Evolutionary conservation across 768 basidiomycete species (phyloP), one percentile per base, ranked within the genome.

Genomic region (Tulasnella sp.): DNA sequence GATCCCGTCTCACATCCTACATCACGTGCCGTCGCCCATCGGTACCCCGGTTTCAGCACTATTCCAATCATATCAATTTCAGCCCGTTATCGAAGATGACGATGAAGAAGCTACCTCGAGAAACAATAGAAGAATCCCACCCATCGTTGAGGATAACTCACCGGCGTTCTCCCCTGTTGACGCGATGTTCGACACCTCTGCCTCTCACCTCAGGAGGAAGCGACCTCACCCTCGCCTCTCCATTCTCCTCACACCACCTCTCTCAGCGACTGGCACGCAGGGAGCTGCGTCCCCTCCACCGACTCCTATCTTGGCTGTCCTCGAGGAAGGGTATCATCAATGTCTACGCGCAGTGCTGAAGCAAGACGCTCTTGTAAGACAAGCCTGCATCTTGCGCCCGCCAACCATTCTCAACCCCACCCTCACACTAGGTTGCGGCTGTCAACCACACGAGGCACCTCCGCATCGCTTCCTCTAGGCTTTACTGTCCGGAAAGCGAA

Each of bases 381-480:
- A 34, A 8, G 5, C 60, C n/a, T 16, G 7, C n/a, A 28, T 31
- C n/a, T 64, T 11, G 60, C 60, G 31, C 31, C 28, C 11, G 58
- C 22, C 50, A 7, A 50, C 50, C n/a, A 31, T 14, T 28, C 60
- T 64, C n/a, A 28, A 64, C n/a, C n/a, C 28, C 60, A 31, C 11
- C 11, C n/a, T n/a, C 60, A 34, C 12, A 14, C n/a, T 34, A 64
- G 60, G 60, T 64, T 31, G 60, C 60, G 8, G 60, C 60, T 28
- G 60, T 64, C n/a, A 64, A 64, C 28, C 60, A 34, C n/a, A 64
- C 60, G 34, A 64, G n/a, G 28, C n/a, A 64, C 31, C 60, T 64
- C 16, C 60, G 60, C 60, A 64, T 64, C 31, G n/a, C n/a, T n/a
- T 64, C 60, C 3, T 12, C 20, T 8, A 64, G 28, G 28, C 60